Evolutionary conservation across 371 early-diverging fungal species (phyloP), one percentile per base, ranked within the genome.

Genomic region (Dinochytrium kinnereticum): DNA sequence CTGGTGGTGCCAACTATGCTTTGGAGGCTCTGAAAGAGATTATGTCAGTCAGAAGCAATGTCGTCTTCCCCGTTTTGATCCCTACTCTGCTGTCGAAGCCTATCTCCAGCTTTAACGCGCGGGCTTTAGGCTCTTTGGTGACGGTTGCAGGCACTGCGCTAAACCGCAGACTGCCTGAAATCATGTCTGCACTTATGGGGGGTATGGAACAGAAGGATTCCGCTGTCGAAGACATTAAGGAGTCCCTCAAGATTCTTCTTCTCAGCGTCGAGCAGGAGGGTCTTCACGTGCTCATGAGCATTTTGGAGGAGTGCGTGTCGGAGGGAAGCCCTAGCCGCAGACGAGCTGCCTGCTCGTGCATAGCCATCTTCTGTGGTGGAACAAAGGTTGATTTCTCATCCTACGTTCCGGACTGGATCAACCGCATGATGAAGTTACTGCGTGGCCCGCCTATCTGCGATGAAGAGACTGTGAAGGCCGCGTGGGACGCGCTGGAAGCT

Each of bases 61-160:
- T 95, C 15, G 97, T 98, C 1, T 95, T 98, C 92, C 98, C 98
- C 28, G 95, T 95, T 34, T 86, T 97, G 64, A 94, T 98, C 70
- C 97, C 98, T 0, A 95, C 95, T 0, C 88, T 98, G 66, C 89
- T 94, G 37, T 80, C 91, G n/a, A 87, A 85, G 26, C 98, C 98
- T 28, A 95, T 98, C 69, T 89, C 91, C 24, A 87, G 88, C 17
- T 95, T 96, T 85, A 94, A 97, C 76, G 98, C 98, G 17, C 92
- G 92, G 30, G 96, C 97, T 0, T 81, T 98, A 70, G 92, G 91
- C 1, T 91, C 94, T 1, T 80, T 98, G 51, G 92, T 98, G 17
- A 89, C 93, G n/a, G 97, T 96, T 1, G 95, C 97, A 26, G 98
- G 96, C 10, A 70, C 76, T 31, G 92, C 94, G 0, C 81, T 97